phyloP scores from a whole-genome alignment of 2,329 filamentous ascomycete species.

The Colletotrichum echinochloae region DNA sequence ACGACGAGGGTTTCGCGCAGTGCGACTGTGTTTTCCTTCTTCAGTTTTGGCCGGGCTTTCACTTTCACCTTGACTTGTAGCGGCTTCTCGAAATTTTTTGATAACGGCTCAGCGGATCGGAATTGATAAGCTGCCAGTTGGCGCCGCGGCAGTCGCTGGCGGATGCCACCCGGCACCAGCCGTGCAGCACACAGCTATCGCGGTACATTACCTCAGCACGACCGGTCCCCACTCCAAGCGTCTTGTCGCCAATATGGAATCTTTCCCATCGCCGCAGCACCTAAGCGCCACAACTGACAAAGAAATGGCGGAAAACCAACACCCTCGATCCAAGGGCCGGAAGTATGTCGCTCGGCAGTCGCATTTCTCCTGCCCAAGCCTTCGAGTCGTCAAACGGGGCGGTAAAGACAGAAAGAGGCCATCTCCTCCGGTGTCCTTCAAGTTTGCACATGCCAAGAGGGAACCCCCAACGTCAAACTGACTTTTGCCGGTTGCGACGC shows the following conservation, averaged over 20 bases:
- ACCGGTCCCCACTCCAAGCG: background rate
- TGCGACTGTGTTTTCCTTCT: background rate
- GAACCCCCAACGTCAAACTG: background rate
- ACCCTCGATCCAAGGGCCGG: no score
- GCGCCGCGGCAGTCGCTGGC: background rate
- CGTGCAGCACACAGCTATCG: fast-evolving
- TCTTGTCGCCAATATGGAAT: background rate
- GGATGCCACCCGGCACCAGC: background rate
- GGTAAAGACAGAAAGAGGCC: background rate
- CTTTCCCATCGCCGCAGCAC: background rate
- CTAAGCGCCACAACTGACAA: conserved; percentile 7
- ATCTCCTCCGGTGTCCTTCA: background rate
- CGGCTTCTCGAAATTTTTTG: conserved; percentile 37
- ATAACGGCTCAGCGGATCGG: conserved; percentile 25
- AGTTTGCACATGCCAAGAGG: background rate
- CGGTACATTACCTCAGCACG: background rate
- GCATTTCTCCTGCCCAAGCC: background rate
- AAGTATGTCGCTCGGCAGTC: conserved; percentile 8
- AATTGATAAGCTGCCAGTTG: conserved; percentile 29
- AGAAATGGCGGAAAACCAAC: background rate
- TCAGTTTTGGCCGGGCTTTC: conserved; percentile 26
- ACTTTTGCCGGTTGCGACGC: background rate
- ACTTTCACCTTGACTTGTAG: conserved; percentile 23
- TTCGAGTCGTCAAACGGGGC: background rate
- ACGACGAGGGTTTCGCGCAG: background rate